A percentile compares a stretch with the other conserved stretches of the same genome.
Evolutionary conservation across 2,329 filamentous ascomycete species (phyloP).

Genomic region (Hawksworthiomyces lignivorus): DNA sequence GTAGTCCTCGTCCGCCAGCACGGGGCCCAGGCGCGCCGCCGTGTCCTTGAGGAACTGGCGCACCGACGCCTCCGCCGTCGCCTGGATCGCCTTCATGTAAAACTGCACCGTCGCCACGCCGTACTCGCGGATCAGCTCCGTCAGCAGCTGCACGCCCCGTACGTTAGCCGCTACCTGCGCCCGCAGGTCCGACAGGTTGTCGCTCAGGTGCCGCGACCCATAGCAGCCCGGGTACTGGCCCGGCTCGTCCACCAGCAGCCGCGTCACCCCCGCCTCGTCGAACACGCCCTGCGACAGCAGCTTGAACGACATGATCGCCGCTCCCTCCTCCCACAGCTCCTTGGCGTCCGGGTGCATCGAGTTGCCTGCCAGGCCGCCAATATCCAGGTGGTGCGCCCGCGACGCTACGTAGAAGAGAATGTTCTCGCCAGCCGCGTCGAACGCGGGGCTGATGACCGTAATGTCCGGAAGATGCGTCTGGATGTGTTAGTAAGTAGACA

Average conservation of each 20-base stretch:
- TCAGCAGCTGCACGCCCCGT: conserved; percentile 62
- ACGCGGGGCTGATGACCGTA: conserved; percentile 63
- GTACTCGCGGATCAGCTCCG: conserved; percentile 63
- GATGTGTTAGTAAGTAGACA: too few relatives aligned
- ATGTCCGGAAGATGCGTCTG: conserved; percentile 65
- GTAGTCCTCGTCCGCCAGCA: conserved; percentile 25
- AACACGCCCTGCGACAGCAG: too few relatives aligned
- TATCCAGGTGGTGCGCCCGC: conserved; percentile 64
- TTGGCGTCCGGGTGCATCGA: conserved; percentile 53
- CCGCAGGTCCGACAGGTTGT: conserved; percentile 51
- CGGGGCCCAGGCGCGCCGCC: conserved; percentile 36
- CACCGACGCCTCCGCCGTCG: conserved; percentile 66
- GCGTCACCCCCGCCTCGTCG: conserved; percentile 41
- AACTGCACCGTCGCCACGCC: conserved; percentile 57
- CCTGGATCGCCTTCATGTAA: conserved; percentile 72
- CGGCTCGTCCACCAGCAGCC: conserved; percentile 56
- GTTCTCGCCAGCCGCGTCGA: conserved; percentile 37
- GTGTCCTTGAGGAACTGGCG: conserved; percentile 59
- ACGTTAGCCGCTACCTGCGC: too few relatives aligned
- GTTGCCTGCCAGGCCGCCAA: conserved; percentile 59
- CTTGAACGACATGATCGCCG: too few relatives aligned
- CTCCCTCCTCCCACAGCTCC: too few relatives aligned
- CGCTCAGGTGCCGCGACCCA: conserved; percentile 62
- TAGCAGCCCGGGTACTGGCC: conserved; percentile 60
- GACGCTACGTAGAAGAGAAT: conserved; percentile 68